These are phyloP conservation scores for Beauveria bassiana DNA, from an alignment of 2,329 filamentous ascomycete genomes.

Conservation along the genomic window DNA sequence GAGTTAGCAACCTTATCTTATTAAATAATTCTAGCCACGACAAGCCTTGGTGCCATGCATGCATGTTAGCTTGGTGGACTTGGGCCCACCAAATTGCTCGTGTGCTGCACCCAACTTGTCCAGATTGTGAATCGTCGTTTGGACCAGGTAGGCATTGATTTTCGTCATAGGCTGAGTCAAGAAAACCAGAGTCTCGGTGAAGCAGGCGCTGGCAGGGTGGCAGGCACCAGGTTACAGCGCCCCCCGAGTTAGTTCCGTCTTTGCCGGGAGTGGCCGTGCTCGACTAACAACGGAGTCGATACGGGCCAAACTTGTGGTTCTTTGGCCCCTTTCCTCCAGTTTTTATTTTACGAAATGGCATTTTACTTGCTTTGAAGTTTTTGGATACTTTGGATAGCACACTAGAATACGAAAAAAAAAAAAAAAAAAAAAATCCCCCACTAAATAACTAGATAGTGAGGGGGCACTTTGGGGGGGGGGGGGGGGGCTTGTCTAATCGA, in stretches of 20 bases:
- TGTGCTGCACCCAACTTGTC: not conserved
- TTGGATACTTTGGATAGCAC: too few species aligned
- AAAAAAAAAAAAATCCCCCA: not conserved
- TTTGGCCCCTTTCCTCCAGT: not conserved
- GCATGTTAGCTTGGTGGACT: not conserved
- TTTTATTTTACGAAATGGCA: not conserved
- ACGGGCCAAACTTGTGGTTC: not conserved
- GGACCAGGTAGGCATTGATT: slow-evolving; percentile 4
- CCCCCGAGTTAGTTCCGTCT: not conserved
- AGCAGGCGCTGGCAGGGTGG: not conserved
- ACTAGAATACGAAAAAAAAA: not conserved
- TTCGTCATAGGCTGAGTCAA: not conserved
- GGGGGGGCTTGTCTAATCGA: not conserved
- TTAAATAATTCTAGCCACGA: too few species aligned
- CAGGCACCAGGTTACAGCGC: not conserved
- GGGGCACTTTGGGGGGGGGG: too few species aligned
- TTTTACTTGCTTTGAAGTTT: too few species aligned
- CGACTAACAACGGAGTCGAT: not conserved
- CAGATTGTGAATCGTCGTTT: not conserved
- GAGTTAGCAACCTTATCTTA: too few species aligned
- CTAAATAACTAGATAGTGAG: not conserved
- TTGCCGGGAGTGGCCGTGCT: not conserved
- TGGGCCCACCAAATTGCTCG: not conserved
- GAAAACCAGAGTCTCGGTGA: not conserved
- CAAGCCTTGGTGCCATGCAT: not conserved